These are phyloP conservation scores for Aspergillus melleus DNA, from an alignment of 2,329 filamentous ascomycete species.

Conservation along the genomic window DNA sequence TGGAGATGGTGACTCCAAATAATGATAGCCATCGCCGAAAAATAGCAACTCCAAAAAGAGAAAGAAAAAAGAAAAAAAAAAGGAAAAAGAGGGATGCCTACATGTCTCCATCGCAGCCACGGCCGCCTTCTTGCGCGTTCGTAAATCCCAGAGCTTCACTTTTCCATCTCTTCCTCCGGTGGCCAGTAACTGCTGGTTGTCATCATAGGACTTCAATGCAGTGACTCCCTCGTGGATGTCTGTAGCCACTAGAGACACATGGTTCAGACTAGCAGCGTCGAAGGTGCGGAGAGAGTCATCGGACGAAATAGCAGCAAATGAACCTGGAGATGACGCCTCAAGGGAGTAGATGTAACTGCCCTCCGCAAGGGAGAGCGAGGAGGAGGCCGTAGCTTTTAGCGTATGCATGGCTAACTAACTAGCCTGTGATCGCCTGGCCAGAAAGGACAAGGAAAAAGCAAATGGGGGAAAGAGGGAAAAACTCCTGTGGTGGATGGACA, in stretches of 20 bases:
- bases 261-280: conserved; percentile 35
- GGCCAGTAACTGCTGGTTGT: conserved; percentile 28
- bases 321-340: conserved; percentile 26
- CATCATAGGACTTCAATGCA: conserved; percentile 32
- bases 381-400: conserved; percentile 33
- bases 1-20: background rate
- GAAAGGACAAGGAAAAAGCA: background rate
- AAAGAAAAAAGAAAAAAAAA: background rate
- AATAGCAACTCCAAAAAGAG: background rate
- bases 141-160: conserved; percentile 44
- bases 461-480: background rate
- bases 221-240: conserved; percentile 42
- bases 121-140: conserved; percentile 29
- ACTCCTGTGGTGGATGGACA: background rate
- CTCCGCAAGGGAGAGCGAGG: conserved; percentile 39
- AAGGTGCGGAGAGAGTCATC: conserved; percentile 47
- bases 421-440: conserved; percentile 1
- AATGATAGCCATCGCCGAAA: background rate
- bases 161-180: conserved; percentile 44
- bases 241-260: conserved; percentile 28
- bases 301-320: conserved; percentile 46
- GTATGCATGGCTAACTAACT: conserved; percentile 29
- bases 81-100: conserved; percentile 22
- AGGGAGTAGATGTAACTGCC: conserved; percentile 47
- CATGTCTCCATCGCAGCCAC: conserved; percentile 38